Evolutionary conservation across 1,284 basidiomycete genomes (phyloP).

Genomic region (Leccinum subrobustum): DNA sequence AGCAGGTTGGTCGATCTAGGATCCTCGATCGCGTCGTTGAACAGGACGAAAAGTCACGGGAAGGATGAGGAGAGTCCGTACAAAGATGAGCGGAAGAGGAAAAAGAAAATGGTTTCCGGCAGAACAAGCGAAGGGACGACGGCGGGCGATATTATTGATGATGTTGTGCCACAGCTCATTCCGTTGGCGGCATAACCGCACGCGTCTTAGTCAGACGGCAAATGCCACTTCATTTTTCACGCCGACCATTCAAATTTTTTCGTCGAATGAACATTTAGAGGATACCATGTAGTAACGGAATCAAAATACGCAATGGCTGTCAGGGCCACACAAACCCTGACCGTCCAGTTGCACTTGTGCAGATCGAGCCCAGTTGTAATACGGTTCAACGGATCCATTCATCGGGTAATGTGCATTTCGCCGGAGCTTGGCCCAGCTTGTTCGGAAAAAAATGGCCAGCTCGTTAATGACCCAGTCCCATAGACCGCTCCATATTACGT

Average conservation of each 20-base stretch:
- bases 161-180: conserved; percentile 8
- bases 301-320: conserved; percentile 2
- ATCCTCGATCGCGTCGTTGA: conserved; percentile 22
- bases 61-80: conserved; percentile 7
- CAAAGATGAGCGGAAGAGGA: conserved; percentile 9
- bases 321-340: background rate
- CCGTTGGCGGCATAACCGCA: conserved; percentile 11
- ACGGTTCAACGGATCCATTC: too few relatives aligned
- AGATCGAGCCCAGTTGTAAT: background rate
- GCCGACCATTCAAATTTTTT: background rate
- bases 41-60: conserved; percentile 7
- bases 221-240: conserved; percentile 18
- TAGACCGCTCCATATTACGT: background rate
- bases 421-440: background rate
- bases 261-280: background rate
- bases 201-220: conserved; percentile 34
- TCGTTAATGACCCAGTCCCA: background rate
- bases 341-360: background rate
- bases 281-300: conserved; percentile 2
- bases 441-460: background rate
- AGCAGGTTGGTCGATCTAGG: conserved; percentile 20
- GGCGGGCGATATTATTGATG: background rate
- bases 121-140: conserved; percentile 15
- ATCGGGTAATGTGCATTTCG: background rate
- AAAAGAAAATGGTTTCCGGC: conserved; percentile 26